These are phyloP conservation scores for Hortiboletus rubellus DNA, from an alignment of 1,284 basidiomycete genomes.

Conservation along the genomic window DNA sequence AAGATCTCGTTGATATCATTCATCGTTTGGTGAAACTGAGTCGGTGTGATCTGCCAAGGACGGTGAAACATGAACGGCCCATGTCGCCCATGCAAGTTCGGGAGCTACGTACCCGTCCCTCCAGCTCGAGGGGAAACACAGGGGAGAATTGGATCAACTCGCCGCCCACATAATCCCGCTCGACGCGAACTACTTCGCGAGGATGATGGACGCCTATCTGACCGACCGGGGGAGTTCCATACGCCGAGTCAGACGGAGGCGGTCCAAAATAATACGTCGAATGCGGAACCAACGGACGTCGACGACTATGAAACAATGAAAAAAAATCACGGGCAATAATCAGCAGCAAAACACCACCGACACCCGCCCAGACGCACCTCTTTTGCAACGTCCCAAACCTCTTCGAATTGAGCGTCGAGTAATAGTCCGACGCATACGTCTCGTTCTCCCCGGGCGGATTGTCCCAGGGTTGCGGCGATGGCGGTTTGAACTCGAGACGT, in stretches of 20 bases:
- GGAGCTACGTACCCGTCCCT: constrained; percentile 65
- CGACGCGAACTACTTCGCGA: constrained; percentile 80
- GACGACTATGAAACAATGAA: constrained; percentile 29
- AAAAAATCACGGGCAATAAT: background rate
- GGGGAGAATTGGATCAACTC: constrained; percentile 80
- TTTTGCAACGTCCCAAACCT: constrained; percentile 30
- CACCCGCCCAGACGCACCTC: constrained; percentile 18
- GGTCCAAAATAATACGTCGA: constrained; percentile 85
- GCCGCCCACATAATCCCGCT: constrained; percentile 80
- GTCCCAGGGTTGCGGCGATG: constrained; percentile 63
- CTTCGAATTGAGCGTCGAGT: constrained; percentile 39
- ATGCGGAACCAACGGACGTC: constrained; percentile 60
- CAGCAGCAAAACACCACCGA: background rate
- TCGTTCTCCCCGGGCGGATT: constrained; percentile 46
- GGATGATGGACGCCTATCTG: constrained; percentile 80
- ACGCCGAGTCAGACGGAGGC: constrained; percentile 69
- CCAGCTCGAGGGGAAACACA: constrained; percentile 79
- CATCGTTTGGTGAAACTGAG: constrained; percentile 81
- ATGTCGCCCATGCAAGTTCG: background rate
- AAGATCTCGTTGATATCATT: constrained; percentile 81
- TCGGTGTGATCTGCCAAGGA: constrained; percentile 66
- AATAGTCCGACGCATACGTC: constrained; percentile 34
- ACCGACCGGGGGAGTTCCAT: constrained; percentile 72
- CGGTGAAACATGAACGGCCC: background rate
- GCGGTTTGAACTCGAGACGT: constrained; percentile 38